phyloP scores from a whole-genome alignment of 2,329 filamentous ascomycete genomes.

The Albifimbria verrucaria region DNA sequence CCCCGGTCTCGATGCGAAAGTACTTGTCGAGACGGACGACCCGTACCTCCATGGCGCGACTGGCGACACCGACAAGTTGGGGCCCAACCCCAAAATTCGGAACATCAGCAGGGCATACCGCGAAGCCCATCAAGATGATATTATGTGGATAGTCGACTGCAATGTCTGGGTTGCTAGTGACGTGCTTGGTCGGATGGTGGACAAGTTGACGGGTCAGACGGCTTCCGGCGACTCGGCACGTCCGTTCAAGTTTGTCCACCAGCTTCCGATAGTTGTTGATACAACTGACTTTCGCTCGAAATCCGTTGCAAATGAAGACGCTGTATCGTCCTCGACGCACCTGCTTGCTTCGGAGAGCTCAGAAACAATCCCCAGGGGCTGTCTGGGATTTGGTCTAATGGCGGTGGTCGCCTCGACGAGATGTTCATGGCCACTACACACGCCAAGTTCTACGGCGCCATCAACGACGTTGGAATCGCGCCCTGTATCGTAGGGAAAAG shows the following conservation, averaged over 20 bases:
- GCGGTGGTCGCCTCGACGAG: slow-evolving; percentile 86
- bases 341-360: slow-evolving; percentile 22
- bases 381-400: slow-evolving; percentile 34
- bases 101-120: slow-evolving; percentile 94
- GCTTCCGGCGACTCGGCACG: slow-evolving; percentile 42
- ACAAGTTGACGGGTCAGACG: slow-evolving; percentile 71
- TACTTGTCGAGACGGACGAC: slow-evolving; percentile 82
- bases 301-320: slow-evolving; percentile 18
- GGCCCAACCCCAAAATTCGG: slow-evolving; percentile 96
- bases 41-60: slow-evolving; percentile 57
- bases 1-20: slow-evolving; percentile 63
- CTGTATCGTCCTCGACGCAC: slow-evolving; percentile 30
- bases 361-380: slow-evolving; percentile 13
- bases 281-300: slow-evolving; percentile 35
- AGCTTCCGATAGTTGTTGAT: slow-evolving; percentile 88
- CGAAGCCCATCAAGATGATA: slow-evolving; percentile 73
- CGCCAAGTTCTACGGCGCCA: slow-evolving; percentile 96
- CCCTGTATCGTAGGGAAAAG: slow-evolving; percentile 96
- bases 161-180: slow-evolving; percentile 88
- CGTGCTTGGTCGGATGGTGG: slow-evolving; percentile 83
- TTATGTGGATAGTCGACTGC: slow-evolving; percentile 94
- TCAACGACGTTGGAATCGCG: slow-evolving; percentile 87
- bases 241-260: slow-evolving; percentile 90
- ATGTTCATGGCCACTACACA: slow-evolving; percentile 92
- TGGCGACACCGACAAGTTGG: slow-evolving; percentile 58